Conservation (phyloP, 352 stramenopile genomes). For the Globisporangium orthogonon region DNA sequence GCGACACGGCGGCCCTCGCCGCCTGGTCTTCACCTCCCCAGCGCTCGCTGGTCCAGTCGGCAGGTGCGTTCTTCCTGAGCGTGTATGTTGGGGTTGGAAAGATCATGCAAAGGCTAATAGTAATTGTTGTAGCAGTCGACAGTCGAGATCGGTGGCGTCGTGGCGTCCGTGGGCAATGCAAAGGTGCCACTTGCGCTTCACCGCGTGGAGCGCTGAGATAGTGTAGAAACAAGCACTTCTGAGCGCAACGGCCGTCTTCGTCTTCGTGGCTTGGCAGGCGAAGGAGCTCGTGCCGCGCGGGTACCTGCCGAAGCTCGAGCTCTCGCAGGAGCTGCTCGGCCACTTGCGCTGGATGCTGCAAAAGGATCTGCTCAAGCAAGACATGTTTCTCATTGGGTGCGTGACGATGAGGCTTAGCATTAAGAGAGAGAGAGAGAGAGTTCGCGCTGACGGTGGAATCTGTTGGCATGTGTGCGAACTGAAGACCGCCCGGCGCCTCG, state of each 20-base stretch:
- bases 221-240: neutral
- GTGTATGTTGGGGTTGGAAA: neutral
- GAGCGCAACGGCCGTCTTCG: neutral
- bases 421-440: neutral
- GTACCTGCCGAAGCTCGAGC: constrained; percentile 32
- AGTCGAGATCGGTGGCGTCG: constrained; percentile 59
- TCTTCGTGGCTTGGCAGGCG: constrained; percentile 13
- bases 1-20: neutral
- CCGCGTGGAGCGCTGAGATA: too few species aligned
- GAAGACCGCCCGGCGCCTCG: constrained; percentile 63
- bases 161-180: constrained; percentile 23
- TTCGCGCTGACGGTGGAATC: too few species aligned
- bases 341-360: constrained; percentile 87
- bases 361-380: constrained; percentile 76
- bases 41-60: neutral
- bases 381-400: constrained; percentile 87
- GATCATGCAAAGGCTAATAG: neutral
- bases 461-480: neutral
- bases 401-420: neutral
- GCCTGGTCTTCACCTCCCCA: neutral
- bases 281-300: constrained; percentile 50
- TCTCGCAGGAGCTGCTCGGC: constrained; percentile 47
- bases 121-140: constrained; percentile 10
- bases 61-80: neutral
- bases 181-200: constrained; percentile 15